Conservation (phyloP, 768 basidiomycete species). For the Podaxis rugospora region DNA sequence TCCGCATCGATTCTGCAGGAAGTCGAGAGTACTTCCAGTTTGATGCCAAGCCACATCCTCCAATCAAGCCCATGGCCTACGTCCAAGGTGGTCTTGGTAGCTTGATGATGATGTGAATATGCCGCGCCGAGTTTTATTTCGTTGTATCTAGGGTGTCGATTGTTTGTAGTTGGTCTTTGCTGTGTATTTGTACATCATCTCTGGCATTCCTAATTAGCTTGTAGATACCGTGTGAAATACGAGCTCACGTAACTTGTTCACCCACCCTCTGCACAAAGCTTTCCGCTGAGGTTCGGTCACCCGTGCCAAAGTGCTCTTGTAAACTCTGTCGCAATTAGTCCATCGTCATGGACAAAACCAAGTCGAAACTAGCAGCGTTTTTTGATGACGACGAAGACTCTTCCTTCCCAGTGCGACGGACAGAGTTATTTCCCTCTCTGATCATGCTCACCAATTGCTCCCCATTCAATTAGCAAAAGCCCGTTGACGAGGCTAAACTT, state of each 20-base stretch:
- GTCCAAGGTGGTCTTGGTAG: slow-evolving; percentile 60
- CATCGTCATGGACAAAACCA: slow-evolving; percentile 58
- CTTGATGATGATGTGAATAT: slow-evolving; percentile 56
- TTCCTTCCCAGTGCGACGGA: slow-evolving; percentile 90
- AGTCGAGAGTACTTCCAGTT: slow-evolving; percentile 74
- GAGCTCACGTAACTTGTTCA: background rate
- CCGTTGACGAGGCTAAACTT: slow-evolving; percentile 80
- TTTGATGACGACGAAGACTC: slow-evolving; percentile 82
- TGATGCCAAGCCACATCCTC: slow-evolving; percentile 83
- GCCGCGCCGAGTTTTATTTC: background rate
- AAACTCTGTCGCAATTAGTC: background rate
- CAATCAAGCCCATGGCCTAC: slow-evolving; percentile 93
- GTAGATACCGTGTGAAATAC: slow-evolving; percentile 10
- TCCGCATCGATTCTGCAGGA: slow-evolving; percentile 79
- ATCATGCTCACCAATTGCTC: slow-evolving; percentile 59
- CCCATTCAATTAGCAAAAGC: slow-evolving; percentile 65
- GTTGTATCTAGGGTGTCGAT: background rate
- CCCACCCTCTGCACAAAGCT: background rate
- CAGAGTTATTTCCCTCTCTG: slow-evolving; percentile 55
- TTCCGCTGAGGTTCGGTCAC: background rate
- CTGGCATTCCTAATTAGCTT: background rate
- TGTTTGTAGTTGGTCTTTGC: background rate
- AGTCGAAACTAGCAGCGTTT: slow-evolving; percentile 69
- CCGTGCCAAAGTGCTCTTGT: background rate
- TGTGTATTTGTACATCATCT: slow-evolving; percentile 1